Conservation (phyloP, 2,329 filamentous ascomycete genomes). For the Plectosphaerella cucumerina region DNA sequence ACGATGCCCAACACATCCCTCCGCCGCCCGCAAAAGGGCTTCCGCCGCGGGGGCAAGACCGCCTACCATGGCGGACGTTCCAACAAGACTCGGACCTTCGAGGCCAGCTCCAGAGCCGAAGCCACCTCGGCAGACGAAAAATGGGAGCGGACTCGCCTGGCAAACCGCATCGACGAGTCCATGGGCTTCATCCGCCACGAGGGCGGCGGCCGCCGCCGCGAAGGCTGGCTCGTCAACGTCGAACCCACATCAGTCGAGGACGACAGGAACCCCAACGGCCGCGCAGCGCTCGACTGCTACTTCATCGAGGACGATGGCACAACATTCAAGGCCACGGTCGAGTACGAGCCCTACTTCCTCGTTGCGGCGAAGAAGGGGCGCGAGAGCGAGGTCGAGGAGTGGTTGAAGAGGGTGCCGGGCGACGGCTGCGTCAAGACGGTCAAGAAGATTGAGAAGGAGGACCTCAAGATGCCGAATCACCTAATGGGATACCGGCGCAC, state of each 20-base stretch:
- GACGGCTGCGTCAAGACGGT: conserved; percentile 80
- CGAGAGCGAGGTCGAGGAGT: conserved; percentile 94
- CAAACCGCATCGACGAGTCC: conserved; percentile 85
- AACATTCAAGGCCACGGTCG: conserved; percentile 92
- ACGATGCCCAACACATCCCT: conserved; percentile 58
- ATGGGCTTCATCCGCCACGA: conserved; percentile 95
- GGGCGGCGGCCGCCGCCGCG: conserved; percentile 72
- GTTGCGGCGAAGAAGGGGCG: conserved; percentile 83
- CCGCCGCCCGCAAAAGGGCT: conserved; percentile 59
- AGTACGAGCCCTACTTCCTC: conserved; percentile 96
- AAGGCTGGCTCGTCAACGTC: conserved; percentile 95
- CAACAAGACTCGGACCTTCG: conserved; percentile 64
- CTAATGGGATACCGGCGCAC: conserved; percentile 84
- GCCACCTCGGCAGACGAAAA: conserved; percentile 90
- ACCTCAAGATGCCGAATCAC: conserved; percentile 93
- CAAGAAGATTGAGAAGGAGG: conserved; percentile 81
- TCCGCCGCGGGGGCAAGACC: conserved; percentile 63
- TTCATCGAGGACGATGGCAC: conserved; percentile 87
- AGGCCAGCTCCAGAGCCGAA: conserved; percentile 74
- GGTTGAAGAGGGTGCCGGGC: conserved; percentile 71
- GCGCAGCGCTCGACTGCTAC: conserved; percentile 92
- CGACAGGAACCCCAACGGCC: conserved; percentile 74
- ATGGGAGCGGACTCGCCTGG: conserved; percentile 77
- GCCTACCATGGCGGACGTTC: conserved; percentile 66
- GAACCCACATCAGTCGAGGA: conserved; percentile 87